A percentile compares a stretch with the other conserved stretches of the same genome.
phyloP scores from a whole-genome alignment of 306 rosid genomes.

The Vigna nakashimae region DNA sequence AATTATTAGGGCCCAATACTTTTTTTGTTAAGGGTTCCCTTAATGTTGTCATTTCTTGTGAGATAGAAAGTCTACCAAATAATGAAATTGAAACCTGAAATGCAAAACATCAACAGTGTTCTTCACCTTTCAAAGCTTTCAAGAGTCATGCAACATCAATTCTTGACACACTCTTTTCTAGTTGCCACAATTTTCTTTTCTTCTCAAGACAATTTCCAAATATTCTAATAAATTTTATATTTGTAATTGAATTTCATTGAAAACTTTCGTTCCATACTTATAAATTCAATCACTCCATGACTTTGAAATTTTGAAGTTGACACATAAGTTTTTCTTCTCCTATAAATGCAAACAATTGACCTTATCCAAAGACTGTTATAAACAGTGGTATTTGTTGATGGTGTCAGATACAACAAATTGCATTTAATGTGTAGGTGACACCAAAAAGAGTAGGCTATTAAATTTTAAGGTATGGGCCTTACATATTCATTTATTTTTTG shows the following conservation, averaged over 20 bases:
- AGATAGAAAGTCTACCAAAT: constrained; percentile 29
- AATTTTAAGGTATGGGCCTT: neutral
- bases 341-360: neutral
- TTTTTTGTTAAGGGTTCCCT: constrained; percentile 1
- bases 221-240: too few species aligned
- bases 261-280: too few species aligned
- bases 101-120: neutral
- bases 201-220: too few species aligned
- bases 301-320: too few species aligned
- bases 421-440: neutral
- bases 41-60: constrained; percentile 17
- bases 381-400: neutral
- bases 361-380: neutral
- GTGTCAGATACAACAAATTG: neutral
- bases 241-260: too few species aligned
- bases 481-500: neutral
- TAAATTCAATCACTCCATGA: too few species aligned
- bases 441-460: neutral
- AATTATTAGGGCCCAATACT: neutral
- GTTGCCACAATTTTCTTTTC: too few species aligned
- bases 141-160: too few species aligned
- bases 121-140: too few species aligned
- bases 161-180: too few species aligned
- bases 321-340: too few species aligned
- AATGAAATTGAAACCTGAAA: constrained; percentile 1